A percentile compares a stretch with the other conserved stretches of the same genome.
Conservation (phyloP, 495 filamentous ascomycete genomes). For the Pyrenula massariospora region DNA sequence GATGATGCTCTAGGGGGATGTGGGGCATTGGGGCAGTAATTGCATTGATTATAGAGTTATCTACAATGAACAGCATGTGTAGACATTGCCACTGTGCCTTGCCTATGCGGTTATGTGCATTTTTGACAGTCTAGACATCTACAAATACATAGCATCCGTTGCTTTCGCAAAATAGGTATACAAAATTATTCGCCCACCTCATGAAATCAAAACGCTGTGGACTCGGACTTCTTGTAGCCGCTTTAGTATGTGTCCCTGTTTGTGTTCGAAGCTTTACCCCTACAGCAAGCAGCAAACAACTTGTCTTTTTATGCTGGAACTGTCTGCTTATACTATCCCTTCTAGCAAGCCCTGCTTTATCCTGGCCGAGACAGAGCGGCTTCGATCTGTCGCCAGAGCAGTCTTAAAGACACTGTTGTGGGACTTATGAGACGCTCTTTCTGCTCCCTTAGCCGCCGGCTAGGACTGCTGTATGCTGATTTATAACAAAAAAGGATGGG, state of each 20-base stretch:
- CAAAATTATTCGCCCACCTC: background rate
- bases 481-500: too few species aligned
- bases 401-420: background rate
- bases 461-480: background rate
- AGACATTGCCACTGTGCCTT: too few species aligned
- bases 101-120: too few species aligned
- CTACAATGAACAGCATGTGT: too few species aligned
- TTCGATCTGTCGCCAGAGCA: background rate
- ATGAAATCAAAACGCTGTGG: background rate
- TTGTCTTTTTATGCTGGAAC: background rate
- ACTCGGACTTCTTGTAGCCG: background rate
- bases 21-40: too few species aligned
- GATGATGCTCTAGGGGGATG: too few species aligned
- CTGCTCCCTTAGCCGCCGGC: background rate
- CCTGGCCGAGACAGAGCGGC: background rate
- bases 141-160: background rate
- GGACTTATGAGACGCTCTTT: background rate
- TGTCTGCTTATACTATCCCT: background rate
- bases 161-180: background rate
- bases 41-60: too few species aligned
- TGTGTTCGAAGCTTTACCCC: background rate
- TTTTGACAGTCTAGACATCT: background rate
- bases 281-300: background rate
- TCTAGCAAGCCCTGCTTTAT: background rate
- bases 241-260: background rate